Base-by-base conservation (phyloP, 306 rosid species). In the Castanospermum australe region DNA sequence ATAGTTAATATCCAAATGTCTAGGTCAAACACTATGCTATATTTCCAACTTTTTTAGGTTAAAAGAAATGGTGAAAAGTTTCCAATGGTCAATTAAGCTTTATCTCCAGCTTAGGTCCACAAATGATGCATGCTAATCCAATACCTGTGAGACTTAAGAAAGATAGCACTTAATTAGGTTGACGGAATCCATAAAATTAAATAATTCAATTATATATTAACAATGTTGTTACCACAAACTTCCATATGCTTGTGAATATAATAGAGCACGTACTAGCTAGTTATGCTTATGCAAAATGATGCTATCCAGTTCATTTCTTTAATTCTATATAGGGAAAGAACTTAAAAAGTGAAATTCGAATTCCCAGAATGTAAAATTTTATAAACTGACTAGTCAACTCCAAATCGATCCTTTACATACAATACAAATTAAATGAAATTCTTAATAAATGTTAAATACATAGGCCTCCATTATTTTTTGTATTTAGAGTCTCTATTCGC, bases 331-430 rank as follows among this genome's bases (percentile, higher is more conserved):
- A 35, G 3, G 24, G 39, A 35, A 54, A 68, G 12, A 54, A 67
- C n/a, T 55, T 75, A n/a, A 48, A 51, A 80, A 59, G 75, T 10
- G 50, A 44, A 78, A 76, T 80, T 87, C 76, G 5, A 57, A 84
- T 87, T 84, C 89, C 44, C 20, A 22, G 18, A 55, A 51, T 60
- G 52, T 33, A 51, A 81, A 67, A 69, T 69, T 12, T 65, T 81
- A 30, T 42, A 45, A 65, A 59, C 21, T 22, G 33, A 14, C 12
- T 45, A 75, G 97, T 88, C 89, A 86, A 84, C 82, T 73, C 71
- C 77, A 85, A 82, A 87, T 87, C 64, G 61, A 82, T 84, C 79
- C 85, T 73, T 42, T 33, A 30, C 18, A 17, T 24, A n/a, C 71
- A 44, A 13, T 38, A 75, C 57, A 39, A 67, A 51, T 14, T 17